Evolutionary conservation across 1,139 yeast species (phyloP).

Genomic region (Taiozyma sp.): DNA sequence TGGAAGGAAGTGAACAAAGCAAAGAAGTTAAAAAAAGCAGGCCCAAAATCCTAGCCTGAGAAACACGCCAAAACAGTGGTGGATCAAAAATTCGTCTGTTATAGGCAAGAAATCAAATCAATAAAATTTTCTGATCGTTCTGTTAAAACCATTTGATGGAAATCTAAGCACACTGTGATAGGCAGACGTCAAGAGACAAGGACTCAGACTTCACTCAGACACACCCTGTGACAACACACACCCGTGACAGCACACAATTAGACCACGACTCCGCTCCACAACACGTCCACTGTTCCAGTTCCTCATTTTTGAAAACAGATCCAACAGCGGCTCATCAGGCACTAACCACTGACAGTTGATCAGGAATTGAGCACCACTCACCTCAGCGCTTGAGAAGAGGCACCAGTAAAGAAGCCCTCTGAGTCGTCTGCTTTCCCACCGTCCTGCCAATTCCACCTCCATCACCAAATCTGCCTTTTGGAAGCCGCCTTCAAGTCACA

Average conservation of each 20-base stretch:
- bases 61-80: neutral
- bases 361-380: neutral
- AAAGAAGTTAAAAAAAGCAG: neutral
- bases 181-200: neutral
- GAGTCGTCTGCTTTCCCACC: neutral
- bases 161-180: neutral
- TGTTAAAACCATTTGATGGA: neutral
- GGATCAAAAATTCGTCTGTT: neutral
- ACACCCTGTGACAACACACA: neutral
- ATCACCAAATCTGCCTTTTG: neutral
- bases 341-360: neutral
- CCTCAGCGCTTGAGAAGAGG: neutral
- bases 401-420: neutral
- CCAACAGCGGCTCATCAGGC: neutral
- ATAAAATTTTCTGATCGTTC: neutral
- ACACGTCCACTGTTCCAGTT: neutral
- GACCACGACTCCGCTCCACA: neutral
- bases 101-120: neutral
- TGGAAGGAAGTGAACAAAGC: neutral
- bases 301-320: neutral
- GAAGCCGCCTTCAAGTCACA: neutral
- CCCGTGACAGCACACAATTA: neutral
- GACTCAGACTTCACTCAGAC: neutral
- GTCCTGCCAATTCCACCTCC: neutral
- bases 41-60: neutral